Conservation (phyloP, 2,329 filamentous ascomycete genomes). For the Coleophoma crateriformis region DNA sequence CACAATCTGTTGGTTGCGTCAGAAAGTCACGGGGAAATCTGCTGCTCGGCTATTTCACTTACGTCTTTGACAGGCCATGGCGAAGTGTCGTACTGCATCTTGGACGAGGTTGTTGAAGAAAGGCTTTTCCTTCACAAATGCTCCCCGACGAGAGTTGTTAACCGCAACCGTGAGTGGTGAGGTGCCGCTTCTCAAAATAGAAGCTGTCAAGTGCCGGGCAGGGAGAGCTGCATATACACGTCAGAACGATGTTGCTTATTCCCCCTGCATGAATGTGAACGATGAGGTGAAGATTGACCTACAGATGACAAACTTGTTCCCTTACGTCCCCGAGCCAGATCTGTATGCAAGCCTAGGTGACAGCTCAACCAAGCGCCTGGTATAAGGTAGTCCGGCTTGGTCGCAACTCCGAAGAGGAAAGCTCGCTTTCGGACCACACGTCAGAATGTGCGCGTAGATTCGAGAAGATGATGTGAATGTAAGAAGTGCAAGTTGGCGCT, state of each 20-base stretch:
- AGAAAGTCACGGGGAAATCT: neutral
- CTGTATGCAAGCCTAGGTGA: neutral
- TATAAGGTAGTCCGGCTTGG: no score
- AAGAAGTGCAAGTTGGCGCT: no score
- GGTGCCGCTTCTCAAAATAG: neutral
- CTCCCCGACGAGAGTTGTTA: no score
- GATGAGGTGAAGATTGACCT: neutral
- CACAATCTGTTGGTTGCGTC: constrained; percentile 55
- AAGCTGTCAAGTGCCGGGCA: no score
- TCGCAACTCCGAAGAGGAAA: no score
- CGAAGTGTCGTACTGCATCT: constrained; percentile 36
- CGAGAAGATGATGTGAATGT: no score
- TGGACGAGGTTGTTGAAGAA: constrained; percentile 5
- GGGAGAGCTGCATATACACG: constrained; percentile 1
- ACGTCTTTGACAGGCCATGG: constrained; percentile 49
- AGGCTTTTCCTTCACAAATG: no score
- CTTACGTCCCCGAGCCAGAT: neutral
- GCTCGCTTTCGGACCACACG: no score
- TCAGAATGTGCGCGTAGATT: no score
- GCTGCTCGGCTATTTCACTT: constrained; percentile 12
- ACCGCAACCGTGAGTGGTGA: no score
- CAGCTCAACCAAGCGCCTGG: no score
- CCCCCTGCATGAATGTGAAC: neutral
- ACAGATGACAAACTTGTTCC: neutral
- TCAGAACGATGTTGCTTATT: constrained; percentile 1